Conservation (phyloP, 2,329 filamentous ascomycete species). For the Pseudogymnoascus sp. region DNA sequence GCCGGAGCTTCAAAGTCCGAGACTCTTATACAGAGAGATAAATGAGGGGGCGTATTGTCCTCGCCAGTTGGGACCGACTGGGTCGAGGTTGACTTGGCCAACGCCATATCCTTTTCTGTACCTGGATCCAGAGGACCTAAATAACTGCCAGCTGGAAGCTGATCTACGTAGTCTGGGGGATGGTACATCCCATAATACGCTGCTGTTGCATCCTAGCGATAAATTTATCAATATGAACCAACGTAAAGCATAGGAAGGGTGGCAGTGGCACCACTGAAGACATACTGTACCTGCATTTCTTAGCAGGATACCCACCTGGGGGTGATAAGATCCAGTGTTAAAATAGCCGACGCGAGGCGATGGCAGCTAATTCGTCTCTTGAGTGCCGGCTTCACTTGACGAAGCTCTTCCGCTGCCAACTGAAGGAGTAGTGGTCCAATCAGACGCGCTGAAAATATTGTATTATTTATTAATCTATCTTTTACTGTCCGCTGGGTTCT, state of each 20-base stretch:
- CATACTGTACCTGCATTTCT: not conserved
- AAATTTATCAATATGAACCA: not conserved
- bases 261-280: not conserved
- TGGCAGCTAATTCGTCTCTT: not conserved
- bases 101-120: not conserved
- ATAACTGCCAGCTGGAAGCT: not conserved
- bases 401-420: not conserved
- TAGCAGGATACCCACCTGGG: slow-evolving; percentile 27
- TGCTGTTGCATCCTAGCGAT: not conserved
- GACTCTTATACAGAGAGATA: not conserved
- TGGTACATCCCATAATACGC: not conserved
- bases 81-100: not conserved
- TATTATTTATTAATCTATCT: not conserved
- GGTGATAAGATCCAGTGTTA: not conserved
- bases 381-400: not conserved
- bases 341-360: not conserved
- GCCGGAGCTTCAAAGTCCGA: not conserved
- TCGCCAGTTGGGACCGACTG: not conserved
- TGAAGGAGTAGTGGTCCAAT: not conserved
- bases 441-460: not conserved
- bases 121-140: not conserved
- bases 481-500: not conserved
- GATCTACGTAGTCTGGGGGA: not conserved
- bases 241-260: not conserved
- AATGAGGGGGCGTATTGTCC: not conserved